Conservation (phyloP, 139 green algal genomes). For the Dunaliella sp. region DNA sequence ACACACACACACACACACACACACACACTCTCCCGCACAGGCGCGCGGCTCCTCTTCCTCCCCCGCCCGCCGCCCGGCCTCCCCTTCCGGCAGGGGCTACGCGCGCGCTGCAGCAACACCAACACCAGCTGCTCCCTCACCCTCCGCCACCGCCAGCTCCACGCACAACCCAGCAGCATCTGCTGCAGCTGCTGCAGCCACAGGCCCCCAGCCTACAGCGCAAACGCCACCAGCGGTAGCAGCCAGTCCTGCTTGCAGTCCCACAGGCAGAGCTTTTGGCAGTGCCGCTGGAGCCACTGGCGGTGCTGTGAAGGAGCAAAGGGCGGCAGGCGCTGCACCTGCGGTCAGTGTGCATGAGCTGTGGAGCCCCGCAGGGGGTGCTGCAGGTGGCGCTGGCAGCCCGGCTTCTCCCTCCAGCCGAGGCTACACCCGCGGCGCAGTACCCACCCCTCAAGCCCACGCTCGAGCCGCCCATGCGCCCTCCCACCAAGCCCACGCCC, state of each 20-base stretch:
- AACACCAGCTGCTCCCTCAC: neutral
- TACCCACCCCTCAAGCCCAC: neutral
- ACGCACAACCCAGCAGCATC: neutral
- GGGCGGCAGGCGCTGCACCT: neutral
- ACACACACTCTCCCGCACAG: neutral
- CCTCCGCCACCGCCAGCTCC: neutral
- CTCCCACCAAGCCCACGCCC: no score
- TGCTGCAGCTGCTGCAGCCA: neutral
- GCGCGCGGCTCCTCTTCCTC: neutral
- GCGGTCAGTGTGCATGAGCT: neutral
- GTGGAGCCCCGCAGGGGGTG: neutral
- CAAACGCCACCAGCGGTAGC: neutral
- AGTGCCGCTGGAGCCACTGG: no score
- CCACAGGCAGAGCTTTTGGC: no score
- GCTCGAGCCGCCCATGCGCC: neutral
- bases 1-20: neutral
- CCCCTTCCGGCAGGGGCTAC: neutral
- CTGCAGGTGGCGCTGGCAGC: no score
- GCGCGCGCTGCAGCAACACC: no score
- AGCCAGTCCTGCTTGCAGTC: no score
- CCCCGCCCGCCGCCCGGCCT: neutral
- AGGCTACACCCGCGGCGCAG: neutral
- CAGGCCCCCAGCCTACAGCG: neutral
- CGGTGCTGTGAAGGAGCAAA: no score
- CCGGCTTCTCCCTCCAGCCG: neutral